Conservation (phyloP, 2,329 filamentous ascomycete genomes). For the Ampelomyces quisqualis region DNA sequence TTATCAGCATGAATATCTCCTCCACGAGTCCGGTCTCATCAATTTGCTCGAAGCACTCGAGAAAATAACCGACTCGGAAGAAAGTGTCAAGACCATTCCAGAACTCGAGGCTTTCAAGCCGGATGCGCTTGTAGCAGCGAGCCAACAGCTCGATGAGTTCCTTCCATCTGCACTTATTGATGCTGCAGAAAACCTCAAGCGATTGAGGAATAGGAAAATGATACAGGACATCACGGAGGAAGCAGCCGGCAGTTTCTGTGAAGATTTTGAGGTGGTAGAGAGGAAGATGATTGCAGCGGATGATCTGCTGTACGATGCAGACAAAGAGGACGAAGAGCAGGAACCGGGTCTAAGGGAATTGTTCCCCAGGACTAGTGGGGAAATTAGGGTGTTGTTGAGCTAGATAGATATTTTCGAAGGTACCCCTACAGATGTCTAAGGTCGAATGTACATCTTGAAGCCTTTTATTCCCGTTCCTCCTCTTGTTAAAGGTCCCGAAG, state of each 20-base stretch:
- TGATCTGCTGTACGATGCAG: slow-evolving; percentile 47
- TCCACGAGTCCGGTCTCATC: slow-evolving; percentile 71
- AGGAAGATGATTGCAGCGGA: slow-evolving; percentile 61
- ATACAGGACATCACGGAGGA: slow-evolving; percentile 77
- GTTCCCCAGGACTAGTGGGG: slow-evolving; percentile 64
- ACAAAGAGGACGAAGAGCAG: slow-evolving; percentile 42
- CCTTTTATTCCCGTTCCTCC: background rate
- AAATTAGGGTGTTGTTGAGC: slow-evolving; percentile 64
- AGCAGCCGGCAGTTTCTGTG: slow-evolving; percentile 80
- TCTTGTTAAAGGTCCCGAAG: background rate
- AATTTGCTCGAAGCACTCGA: slow-evolving; percentile 61
- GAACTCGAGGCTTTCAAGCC: slow-evolving; percentile 60
- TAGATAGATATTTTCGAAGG: slow-evolving; percentile 33
- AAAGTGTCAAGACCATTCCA: slow-evolving; percentile 58
- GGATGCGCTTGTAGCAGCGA: slow-evolving; percentile 62
- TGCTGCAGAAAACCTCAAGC: slow-evolving; percentile 76
- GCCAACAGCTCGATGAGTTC: slow-evolving; percentile 83
- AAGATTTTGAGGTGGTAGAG: slow-evolving; percentile 75
- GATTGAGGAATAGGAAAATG: slow-evolving; percentile 69
- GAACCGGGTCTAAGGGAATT: slow-evolving; percentile 53
- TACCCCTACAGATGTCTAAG: background rate
- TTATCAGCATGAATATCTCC: slow-evolving; percentile 71
- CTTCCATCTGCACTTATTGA: slow-evolving; percentile 91
- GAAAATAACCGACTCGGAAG: slow-evolving; percentile 44
- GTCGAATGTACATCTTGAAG: background rate